phyloP scores from a whole-genome alignment of 164 flowering plant genomes.

The Berberis vulgaris region DNA sequence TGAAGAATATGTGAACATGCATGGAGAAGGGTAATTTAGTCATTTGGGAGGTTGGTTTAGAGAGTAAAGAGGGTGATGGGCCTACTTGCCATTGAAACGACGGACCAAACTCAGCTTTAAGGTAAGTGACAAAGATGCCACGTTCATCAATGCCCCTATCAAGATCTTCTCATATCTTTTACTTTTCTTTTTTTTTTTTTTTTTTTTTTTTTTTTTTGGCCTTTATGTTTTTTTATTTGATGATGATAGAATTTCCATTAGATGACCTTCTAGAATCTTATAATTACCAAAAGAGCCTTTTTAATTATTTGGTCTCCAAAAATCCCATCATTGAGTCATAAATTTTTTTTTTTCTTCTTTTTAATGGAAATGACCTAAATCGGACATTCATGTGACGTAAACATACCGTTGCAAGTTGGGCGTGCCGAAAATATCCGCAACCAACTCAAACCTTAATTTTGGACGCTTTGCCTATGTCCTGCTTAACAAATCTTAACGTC shows the following conservation, averaged over 20 bases:
- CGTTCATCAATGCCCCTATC: slow-evolving; percentile 5
- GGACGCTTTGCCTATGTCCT: too few relatives aligned
- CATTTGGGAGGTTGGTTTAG: background rate
- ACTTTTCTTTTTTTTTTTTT: background rate
- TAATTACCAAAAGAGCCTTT: background rate
- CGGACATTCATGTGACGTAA: too few relatives aligned
- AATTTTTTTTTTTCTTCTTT: too few relatives aligned
- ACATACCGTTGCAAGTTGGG: too few relatives aligned
- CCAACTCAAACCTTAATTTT: too few relatives aligned
- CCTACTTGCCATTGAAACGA: slow-evolving; percentile 10
- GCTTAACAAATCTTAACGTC: too few relatives aligned
- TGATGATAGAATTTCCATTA: background rate
- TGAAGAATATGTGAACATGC: too few relatives aligned
- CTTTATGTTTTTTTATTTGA: background rate
- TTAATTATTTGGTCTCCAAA: too few relatives aligned
- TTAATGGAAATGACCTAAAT: too few relatives aligned
- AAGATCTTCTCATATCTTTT: slow-evolving; percentile 10
- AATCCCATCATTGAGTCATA: too few relatives aligned
- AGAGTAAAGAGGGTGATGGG: background rate
- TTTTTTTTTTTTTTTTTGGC: background rate
- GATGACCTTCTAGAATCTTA: background rate
- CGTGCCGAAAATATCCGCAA: too few relatives aligned
- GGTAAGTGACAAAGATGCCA: slow-evolving; percentile 16
- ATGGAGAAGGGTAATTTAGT: slow-evolving; percentile 3
- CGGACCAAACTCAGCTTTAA: slow-evolving; percentile 32